Evolutionary conservation across 352 stramenopile genomes (phyloP).

Genomic region (Pythium oligandrum): DNA sequence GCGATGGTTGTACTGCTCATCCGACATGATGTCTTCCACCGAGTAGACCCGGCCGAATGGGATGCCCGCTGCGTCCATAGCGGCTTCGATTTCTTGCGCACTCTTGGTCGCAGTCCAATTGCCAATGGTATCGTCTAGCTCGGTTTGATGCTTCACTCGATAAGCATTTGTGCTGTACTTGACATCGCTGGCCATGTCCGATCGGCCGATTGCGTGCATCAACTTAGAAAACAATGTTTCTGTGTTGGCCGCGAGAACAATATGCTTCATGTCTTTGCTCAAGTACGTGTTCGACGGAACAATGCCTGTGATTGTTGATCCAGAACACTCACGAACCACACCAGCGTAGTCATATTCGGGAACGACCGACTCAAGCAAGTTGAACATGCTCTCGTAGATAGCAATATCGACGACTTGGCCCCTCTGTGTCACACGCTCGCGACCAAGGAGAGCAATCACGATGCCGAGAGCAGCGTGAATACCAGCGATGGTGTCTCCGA

Average conservation of each 20-base stretch:
- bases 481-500: constrained; percentile 80
- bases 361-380: constrained; percentile 81
- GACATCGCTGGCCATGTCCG: constrained; percentile 45
- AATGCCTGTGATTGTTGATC: constrained; percentile 85
- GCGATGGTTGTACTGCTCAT: constrained; percentile 69
- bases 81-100: constrained; percentile 36
- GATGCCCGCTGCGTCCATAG: constrained; percentile 53
- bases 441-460: constrained; percentile 72
- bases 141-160: constrained; percentile 47
- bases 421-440: constrained; percentile 36
- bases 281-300: constrained; percentile 86
- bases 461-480: constrained; percentile 82
- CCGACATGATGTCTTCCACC: constrained; percentile 71
- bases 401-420: constrained; percentile 82
- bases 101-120: constrained; percentile 47
- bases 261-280: constrained; percentile 74
- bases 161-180: constrained; percentile 70
- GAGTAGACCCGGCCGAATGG: constrained; percentile 77
- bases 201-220: constrained; percentile 63
- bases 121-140: constrained; percentile 60
- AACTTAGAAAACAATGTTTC: constrained; percentile 78
- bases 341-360: constrained; percentile 83
- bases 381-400: constrained; percentile 88
- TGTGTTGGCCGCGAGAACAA: constrained; percentile 84
- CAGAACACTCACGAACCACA: constrained; percentile 74